Evolutionary conservation across 306 rosid genomes (phyloP).

Genomic region (Luffa acutangula): DNA sequence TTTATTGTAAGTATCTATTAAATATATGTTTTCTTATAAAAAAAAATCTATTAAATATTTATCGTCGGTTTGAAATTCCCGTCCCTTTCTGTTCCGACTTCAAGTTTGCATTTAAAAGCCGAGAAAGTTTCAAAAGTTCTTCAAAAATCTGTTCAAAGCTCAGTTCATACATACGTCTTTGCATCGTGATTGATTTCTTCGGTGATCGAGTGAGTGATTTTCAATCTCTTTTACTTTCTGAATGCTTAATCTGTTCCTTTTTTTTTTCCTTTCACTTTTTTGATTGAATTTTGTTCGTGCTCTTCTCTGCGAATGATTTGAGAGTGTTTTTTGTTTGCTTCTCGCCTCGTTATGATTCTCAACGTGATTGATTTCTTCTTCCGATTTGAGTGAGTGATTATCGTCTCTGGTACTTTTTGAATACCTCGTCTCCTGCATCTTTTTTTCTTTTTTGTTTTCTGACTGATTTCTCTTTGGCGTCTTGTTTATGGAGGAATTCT

Average conservation of each 20-base stretch:
- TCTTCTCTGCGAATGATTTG: neutral
- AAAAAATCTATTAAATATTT: neutral
- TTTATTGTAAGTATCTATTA: neutral
- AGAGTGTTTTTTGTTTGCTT: neutral
- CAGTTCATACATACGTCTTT: neutral
- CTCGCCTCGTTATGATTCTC: neutral
- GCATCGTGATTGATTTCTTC: neutral
- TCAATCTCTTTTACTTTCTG: neutral
- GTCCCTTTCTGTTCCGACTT: neutral
- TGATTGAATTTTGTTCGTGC: neutral
- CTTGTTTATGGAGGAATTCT: neutral
- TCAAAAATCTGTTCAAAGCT: neutral
- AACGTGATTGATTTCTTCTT: neutral
- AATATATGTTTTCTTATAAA: too few species aligned
- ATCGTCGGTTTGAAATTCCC: neutral
- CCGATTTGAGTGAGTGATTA: neutral
- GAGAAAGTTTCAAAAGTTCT: neutral
- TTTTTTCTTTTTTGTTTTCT: too few species aligned
- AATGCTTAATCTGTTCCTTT: neutral
- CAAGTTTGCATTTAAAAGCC: neutral
- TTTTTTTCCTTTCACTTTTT: neutral
- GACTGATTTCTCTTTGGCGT: neutral
- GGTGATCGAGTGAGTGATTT: neutral
- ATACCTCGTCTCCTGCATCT: neutral
- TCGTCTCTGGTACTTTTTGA: neutral